These are phyloP conservation scores for Didymella lethalis DNA, from an alignment of 2,329 filamentous ascomycete species.

Conservation along the genomic window DNA sequence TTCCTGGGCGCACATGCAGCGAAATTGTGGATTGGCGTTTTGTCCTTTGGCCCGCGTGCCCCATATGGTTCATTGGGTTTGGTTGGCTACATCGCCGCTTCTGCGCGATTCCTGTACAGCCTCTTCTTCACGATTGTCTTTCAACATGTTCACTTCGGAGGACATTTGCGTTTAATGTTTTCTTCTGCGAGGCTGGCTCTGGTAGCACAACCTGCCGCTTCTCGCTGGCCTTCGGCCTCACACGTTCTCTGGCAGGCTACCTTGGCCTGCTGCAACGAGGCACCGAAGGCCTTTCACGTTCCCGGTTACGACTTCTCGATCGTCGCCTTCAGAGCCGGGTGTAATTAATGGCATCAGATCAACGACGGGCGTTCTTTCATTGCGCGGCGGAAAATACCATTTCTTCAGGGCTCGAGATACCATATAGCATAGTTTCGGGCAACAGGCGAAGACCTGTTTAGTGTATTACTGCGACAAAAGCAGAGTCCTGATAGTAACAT, in stretches of 20 bases:
- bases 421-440: slow-evolving; percentile 36
- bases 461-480: slow-evolving; percentile 36
- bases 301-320: slow-evolving; percentile 40
- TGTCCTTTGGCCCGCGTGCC: slow-evolving; percentile 32
- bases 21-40: slow-evolving; percentile 48
- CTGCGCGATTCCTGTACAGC: slow-evolving; percentile 17
- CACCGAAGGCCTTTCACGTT: slow-evolving; percentile 30
- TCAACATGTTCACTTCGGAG: slow-evolving; percentile 34
- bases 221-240: slow-evolving; percentile 21
- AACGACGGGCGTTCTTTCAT: slow-evolving; percentile 40
- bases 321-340: slow-evolving; percentile 40
- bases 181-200: slow-evolving; percentile 34
- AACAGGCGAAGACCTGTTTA: slow-evolving; percentile 27
- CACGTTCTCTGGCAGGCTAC: slow-evolving; percentile 12
- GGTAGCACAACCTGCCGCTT: slow-evolving; percentile 29
- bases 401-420: slow-evolving; percentile 36
- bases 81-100: slow-evolving; percentile 27
- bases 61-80: slow-evolving; percentile 27
- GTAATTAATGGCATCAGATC: slow-evolving; percentile 52
- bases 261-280: slow-evolving; percentile 6
- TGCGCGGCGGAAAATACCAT: slow-evolving; percentile 37
- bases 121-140: slow-evolving; percentile 41
- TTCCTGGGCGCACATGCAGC: slow-evolving; percentile 43
- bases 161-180: slow-evolving; percentile 43
- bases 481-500: slow-evolving; percentile 32